phyloP scores from a whole-genome alignment of 75 land plant genomes.

The Cunninghamia lanceolata region DNA sequence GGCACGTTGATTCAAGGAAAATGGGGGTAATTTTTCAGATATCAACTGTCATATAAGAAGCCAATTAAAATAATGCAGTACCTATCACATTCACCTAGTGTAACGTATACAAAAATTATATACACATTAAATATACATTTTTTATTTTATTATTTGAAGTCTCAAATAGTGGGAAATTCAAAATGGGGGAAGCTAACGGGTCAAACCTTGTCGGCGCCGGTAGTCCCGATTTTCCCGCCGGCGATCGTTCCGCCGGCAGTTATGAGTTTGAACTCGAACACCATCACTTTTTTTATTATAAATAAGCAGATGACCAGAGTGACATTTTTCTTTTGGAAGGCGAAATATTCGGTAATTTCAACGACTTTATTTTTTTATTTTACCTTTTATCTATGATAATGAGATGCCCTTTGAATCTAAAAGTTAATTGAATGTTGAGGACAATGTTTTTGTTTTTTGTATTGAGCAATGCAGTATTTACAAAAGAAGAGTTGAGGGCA shows the following conservation, averaged over 20 bases:
- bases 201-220: slow-evolving; percentile 11
- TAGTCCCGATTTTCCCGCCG: background rate
- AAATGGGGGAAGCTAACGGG: background rate
- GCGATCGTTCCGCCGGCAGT: background rate
- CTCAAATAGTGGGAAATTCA: slow-evolving; percentile 8
- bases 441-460: too few relatives aligned
- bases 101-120: background rate
- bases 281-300: background rate
- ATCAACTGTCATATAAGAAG: background rate
- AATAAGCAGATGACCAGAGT: background rate
- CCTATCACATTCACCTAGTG: background rate
- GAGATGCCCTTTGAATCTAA: too few relatives aligned
- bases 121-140: background rate
- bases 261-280: background rate
- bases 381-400: too few relatives aligned
- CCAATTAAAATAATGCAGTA: background rate
- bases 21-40: background rate
- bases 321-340: background rate
- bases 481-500: too few relatives aligned
- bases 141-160: background rate
- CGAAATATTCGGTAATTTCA: background rate
- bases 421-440: too few relatives aligned
- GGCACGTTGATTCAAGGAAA: background rate
- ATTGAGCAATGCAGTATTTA: too few relatives aligned
- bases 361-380: background rate